Evolutionary conservation across 2,329 filamentous ascomycete species (phyloP).

Genomic region (Monosporascus sp.): DNA sequence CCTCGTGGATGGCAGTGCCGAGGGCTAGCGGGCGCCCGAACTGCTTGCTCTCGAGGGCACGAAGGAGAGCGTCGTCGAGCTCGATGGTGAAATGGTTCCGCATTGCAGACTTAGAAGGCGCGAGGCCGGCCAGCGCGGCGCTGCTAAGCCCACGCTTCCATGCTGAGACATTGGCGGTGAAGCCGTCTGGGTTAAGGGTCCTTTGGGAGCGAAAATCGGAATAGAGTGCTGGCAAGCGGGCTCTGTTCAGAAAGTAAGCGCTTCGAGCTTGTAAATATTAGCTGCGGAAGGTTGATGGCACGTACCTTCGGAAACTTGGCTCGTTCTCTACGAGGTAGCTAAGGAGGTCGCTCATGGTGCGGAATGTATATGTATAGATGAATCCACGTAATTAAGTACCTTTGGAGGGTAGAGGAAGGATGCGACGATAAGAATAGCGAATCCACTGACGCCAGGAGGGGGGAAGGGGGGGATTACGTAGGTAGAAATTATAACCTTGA

Average conservation of each 20-base stretch:
- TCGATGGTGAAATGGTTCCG: constrained; percentile 47
- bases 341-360: constrained; percentile 60
- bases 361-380: too few species aligned
- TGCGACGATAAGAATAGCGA: too few species aligned
- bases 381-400: too few species aligned
- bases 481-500: too few species aligned
- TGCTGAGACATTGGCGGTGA: constrained; percentile 69
- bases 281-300: not conserved
- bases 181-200: constrained; percentile 78
- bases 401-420: too few species aligned
- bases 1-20: constrained; percentile 71
- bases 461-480: too few species aligned
- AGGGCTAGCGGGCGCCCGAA: constrained; percentile 79
- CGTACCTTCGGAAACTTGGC: constrained; percentile 54
- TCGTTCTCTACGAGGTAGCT: constrained; percentile 59
- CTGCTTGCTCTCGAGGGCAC: constrained; percentile 67
- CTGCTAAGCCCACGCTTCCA: constrained; percentile 73
- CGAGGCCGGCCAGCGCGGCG: constrained; percentile 56
- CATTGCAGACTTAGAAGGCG: constrained; percentile 35
- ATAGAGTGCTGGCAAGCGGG: constrained; percentile 78
- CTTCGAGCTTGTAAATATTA: too few species aligned
- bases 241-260: constrained; percentile 39
- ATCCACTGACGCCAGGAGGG: too few species aligned
- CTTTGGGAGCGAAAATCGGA: constrained; percentile 75
- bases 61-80: constrained; percentile 58